Evolutionary conservation across 148 eudicot genomes (phyloP).

Genomic region (Hydrangea macrophylla): DNA sequence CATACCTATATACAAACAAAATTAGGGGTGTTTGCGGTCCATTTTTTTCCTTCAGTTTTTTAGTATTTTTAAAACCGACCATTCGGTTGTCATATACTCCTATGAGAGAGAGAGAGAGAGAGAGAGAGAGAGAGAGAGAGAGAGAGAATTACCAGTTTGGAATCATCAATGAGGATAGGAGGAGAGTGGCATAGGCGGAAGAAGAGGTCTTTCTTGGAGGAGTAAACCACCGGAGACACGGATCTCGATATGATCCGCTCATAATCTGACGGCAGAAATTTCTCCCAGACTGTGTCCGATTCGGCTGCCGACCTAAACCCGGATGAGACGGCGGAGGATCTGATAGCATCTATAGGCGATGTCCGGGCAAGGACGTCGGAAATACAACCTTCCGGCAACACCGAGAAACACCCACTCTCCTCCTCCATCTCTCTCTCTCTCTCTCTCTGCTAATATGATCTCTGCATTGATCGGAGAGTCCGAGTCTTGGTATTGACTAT

Average conservation of each 20-base stretch:
- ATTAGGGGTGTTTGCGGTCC: too few species aligned
- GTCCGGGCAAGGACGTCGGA: slow-evolving; percentile 27
- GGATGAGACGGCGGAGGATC: slow-evolving; percentile 21
- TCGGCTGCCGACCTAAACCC: slow-evolving; percentile 14
- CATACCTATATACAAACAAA: neutral
- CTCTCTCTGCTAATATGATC: too few species aligned
- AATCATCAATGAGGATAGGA: slow-evolving; percentile 16
- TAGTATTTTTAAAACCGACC: too few species aligned
- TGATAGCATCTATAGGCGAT: slow-evolving; percentile 22
- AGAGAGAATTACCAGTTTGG: slow-evolving; percentile 14
- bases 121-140: neutral
- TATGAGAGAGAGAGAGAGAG: too few species aligned
- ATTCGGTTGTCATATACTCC: too few species aligned
- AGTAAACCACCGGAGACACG: too few species aligned
- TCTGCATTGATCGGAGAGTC: too few species aligned
- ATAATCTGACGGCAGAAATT: too few species aligned
- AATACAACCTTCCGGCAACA: slow-evolving; percentile 29
- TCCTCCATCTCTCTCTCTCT: neutral
- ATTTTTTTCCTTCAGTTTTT: too few species aligned
- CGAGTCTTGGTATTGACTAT: too few species aligned
- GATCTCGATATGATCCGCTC: too few species aligned
- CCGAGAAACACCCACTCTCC: slow-evolving; percentile 18
- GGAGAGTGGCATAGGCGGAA: slow-evolving; percentile 24
- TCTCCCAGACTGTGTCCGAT: too few species aligned
- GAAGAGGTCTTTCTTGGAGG: slow-evolving; percentile 18